A percentile compares a stretch with the other conserved stretches of the same genome.
These are phyloP conservation scores for Penicillium sp. DNA, from an alignment of 2,329 filamentous ascomycete species.

Conservation along the genomic window DNA sequence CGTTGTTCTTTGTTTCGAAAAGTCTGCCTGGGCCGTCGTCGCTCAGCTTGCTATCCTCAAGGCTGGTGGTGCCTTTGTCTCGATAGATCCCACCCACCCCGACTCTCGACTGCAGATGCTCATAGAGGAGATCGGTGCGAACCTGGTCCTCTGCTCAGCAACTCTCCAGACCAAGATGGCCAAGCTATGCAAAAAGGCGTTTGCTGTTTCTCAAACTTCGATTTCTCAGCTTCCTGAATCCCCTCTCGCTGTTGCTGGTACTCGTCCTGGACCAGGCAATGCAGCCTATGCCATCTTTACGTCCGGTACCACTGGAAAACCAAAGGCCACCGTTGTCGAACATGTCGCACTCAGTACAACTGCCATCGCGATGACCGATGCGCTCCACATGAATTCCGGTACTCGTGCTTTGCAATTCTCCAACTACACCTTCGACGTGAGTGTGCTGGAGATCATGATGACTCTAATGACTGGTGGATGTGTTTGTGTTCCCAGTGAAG, in stretches of 20 bases:
- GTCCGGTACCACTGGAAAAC: slow-evolving; percentile 60
- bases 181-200: slow-evolving; percentile 30
- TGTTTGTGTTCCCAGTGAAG: slow-evolving; percentile 60
- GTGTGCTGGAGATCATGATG: slow-evolving; percentile 59
- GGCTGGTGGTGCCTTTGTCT: slow-evolving; percentile 48
- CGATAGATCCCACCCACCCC: slow-evolving; percentile 46
- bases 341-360: slow-evolving; percentile 63
- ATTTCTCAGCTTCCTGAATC: slow-evolving; percentile 32
- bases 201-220: slow-evolving; percentile 33
- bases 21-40: slow-evolving; percentile 49
- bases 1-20: slow-evolving; percentile 48
- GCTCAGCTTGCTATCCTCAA: slow-evolving; percentile 47
- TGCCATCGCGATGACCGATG: slow-evolving; percentile 56
- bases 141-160: slow-evolving; percentile 40
- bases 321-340: slow-evolving; percentile 66
- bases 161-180: slow-evolving; percentile 34
- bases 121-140: slow-evolving; percentile 39
- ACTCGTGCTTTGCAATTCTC: slow-evolving; percentile 65
- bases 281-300: slow-evolving; percentile 66
- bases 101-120: slow-evolving; percentile 40
- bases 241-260: slow-evolving; percentile 18
- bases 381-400: slow-evolving; percentile 54
- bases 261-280: slow-evolving; percentile 28
- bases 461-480: slow-evolving; percentile 62
- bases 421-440: slow-evolving; percentile 60